Percentiles rank a stretch among this genome's conserved stretches.
These are phyloP conservation scores for Microdochium bolleyi DNA, from an alignment of 2,329 filamentous ascomycete species.

Conservation along the genomic window DNA sequence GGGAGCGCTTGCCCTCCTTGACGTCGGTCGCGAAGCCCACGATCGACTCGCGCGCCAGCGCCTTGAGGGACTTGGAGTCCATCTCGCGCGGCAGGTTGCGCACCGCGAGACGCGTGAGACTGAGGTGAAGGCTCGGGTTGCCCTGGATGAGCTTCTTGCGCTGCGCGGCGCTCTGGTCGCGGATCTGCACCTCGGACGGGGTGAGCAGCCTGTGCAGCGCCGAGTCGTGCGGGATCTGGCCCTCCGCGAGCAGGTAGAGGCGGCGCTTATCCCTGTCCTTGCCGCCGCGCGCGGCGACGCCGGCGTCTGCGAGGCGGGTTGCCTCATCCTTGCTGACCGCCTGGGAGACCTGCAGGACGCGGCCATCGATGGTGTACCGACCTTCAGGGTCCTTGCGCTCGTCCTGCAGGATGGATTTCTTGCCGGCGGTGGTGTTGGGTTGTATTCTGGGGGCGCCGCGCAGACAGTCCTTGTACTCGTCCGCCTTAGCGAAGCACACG, in stretches of 20 bases:
- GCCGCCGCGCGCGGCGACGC: constrained; percentile 53
- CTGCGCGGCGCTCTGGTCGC: constrained; percentile 79
- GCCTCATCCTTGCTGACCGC: constrained; percentile 84
- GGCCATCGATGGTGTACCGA: constrained; percentile 83
- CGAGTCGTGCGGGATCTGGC: constrained; percentile 70
- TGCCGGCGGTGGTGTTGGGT: constrained; percentile 30
- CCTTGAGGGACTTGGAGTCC: constrained; percentile 81
- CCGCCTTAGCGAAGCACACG: constrained; percentile 77
- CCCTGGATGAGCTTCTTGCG: constrained; percentile 83
- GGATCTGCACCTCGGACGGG: constrained; percentile 75
- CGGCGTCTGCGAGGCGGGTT: constrained; percentile 62
- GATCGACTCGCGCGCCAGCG: constrained; percentile 82
- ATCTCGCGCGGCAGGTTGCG: constrained; percentile 84
- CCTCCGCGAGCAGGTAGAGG: constrained; percentile 82
- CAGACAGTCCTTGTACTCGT: constrained; percentile 71
- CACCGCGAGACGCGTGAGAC: constrained; percentile 80
- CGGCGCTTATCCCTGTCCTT: constrained; percentile 81
- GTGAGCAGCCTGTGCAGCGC: constrained; percentile 70
- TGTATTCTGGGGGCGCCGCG: constrained; percentile 60
- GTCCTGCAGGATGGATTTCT: constrained; percentile 80
- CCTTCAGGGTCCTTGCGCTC: constrained; percentile 75
- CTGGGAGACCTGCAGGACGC: constrained; percentile 74
- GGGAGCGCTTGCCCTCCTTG: constrained; percentile 65
- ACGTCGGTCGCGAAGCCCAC: constrained; percentile 92
- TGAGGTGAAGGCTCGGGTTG: constrained; percentile 84